These are phyloP conservation scores for Aegilops speltoides DNA, from an alignment of 176 grass and related monocot species.

Conservation along the genomic window DNA sequence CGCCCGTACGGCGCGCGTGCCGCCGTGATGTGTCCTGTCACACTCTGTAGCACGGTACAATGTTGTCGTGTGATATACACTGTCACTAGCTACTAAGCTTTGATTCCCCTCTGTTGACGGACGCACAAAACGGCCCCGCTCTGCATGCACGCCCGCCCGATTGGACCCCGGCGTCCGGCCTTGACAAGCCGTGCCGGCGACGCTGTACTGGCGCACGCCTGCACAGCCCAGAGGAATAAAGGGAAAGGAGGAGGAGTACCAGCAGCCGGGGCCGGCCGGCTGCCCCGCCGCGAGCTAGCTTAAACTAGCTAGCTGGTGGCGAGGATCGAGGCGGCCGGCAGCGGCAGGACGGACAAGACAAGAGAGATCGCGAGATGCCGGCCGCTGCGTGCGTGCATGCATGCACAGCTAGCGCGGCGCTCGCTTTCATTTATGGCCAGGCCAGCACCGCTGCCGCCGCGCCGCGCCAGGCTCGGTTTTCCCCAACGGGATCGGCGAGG, in stretches of 20 bases:
- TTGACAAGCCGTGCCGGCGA: not conserved
- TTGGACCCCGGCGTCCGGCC: not conserved
- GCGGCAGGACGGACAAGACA: slow-evolving; percentile 21
- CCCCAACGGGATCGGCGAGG: not conserved
- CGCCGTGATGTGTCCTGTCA: not conserved
- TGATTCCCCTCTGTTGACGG: too few species aligned
- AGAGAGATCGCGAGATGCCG: slow-evolving; percentile 6
- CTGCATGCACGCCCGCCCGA: too few species aligned
- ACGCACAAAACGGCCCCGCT: not conserved
- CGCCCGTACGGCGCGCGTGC: not conserved
- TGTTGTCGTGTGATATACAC: not conserved
- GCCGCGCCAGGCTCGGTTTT: not conserved
- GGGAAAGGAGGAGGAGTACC: not conserved
- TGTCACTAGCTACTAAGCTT: too few species aligned
- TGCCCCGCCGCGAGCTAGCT: slow-evolving; percentile 3
- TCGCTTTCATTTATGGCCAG: not conserved
- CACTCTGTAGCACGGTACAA: not conserved
- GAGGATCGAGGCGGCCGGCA: not conserved
- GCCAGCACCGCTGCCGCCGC: not conserved
- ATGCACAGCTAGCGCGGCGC: not conserved
- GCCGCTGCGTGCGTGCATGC: not conserved
- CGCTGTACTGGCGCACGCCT: not conserved
- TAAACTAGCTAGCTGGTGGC: not conserved
- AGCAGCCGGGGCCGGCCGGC: not conserved
- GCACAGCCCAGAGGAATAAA: slow-evolving; percentile 22